Conservation (phyloP, 345 rosid species). For the Salix dunnii region DNA sequence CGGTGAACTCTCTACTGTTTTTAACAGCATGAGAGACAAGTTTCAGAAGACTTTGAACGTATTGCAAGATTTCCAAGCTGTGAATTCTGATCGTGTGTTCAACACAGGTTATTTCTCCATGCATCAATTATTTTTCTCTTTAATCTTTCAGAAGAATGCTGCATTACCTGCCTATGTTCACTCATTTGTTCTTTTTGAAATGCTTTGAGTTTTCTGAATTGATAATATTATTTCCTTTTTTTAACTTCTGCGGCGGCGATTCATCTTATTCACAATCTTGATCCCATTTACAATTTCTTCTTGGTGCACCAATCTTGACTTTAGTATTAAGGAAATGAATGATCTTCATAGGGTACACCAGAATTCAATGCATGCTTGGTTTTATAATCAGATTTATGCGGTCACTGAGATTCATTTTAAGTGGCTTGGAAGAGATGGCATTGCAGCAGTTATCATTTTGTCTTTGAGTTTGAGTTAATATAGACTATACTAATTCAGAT, state of each 20-base stretch:
- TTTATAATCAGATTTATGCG: too few relatives aligned
- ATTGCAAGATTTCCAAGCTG: conserved; percentile 66
- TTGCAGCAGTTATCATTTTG: too few relatives aligned
- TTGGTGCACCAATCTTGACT: neutral
- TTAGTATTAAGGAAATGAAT: too few relatives aligned
- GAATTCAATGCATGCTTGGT: too few relatives aligned
- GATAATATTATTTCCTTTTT: neutral
- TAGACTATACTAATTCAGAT: too few relatives aligned
- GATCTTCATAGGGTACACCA: too few relatives aligned
- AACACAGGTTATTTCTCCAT: conserved; percentile 56
- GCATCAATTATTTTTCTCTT: neutral
- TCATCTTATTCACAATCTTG: too few relatives aligned
- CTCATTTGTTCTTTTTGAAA: neutral
- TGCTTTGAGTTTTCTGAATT: neutral
- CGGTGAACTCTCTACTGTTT: conserved; percentile 38
- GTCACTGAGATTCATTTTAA: too few relatives aligned
- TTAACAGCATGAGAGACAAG: conserved; percentile 36
- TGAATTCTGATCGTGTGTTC: conserved; percentile 77
- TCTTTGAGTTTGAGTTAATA: too few relatives aligned
- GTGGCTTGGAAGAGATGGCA: too few relatives aligned
- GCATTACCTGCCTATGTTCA: neutral
- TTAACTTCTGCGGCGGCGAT: neutral
- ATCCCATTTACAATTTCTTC: too few relatives aligned
- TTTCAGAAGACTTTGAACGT: conserved; percentile 40
- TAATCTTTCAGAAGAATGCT: neutral